phyloP scores from a whole-genome alignment of 805 yeast species.

The Kuraishia hungarica region DNA sequence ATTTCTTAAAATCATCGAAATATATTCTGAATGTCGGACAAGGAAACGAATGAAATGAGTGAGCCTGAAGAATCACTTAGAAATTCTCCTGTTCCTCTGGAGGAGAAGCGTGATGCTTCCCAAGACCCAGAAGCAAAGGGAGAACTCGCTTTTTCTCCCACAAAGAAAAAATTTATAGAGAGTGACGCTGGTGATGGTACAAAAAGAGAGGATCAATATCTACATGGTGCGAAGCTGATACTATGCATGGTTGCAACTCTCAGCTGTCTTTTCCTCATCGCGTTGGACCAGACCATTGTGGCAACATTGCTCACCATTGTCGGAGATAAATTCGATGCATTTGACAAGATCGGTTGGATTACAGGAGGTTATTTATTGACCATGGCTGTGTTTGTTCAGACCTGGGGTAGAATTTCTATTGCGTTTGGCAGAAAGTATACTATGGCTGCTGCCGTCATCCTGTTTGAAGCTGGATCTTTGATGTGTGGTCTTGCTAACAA shows the following conservation, averaged over 20 bases:
- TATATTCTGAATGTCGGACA: background rate
- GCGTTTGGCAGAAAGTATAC: conserved; percentile 51
- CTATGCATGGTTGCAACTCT: conserved; percentile 6
- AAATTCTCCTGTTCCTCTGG: background rate
- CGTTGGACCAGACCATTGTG: conserved; percentile 53
- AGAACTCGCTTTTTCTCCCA: background rate
- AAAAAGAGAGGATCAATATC: conserved; percentile 16
- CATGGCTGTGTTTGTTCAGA: conserved; percentile 42
- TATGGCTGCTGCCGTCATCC: conserved; percentile 34
- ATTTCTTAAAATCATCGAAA: too few relatives aligned
- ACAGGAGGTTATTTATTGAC: conserved; percentile 47
- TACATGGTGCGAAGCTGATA: conserved; percentile 13
- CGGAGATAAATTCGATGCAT: conserved; percentile 38
- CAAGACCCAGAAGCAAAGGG: background rate
- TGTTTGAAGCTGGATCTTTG: conserved; percentile 58
- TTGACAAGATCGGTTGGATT: conserved; percentile 51
- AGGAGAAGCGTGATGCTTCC: background rate
- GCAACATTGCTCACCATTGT: conserved; percentile 40
- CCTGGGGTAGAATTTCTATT: conserved; percentile 50
- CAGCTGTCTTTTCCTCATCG: conserved; percentile 20
- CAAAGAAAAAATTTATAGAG: conserved; percentile 11
- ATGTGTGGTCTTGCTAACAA: conserved; percentile 43
- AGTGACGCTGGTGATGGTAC: conserved; percentile 31
- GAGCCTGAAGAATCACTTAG: background rate
- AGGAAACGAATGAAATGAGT: background rate